Percentiles rank a stretch among this genome's conserved stretches.
Evolutionary conservation across 148 eudicot species (phyloP).

Genomic region (Suaeda aralocaspica): DNA sequence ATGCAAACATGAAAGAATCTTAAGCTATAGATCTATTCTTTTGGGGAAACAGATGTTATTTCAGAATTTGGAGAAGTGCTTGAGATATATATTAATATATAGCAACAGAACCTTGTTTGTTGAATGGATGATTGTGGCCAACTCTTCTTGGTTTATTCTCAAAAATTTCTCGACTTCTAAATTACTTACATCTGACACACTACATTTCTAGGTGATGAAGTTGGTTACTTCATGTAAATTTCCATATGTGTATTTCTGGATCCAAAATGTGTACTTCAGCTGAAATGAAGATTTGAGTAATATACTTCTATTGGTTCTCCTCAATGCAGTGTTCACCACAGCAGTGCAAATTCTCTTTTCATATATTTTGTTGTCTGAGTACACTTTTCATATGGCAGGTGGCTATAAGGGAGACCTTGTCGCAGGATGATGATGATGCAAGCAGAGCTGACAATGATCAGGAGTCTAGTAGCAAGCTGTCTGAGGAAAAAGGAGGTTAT

Average conservation of each 20-base stretch:
- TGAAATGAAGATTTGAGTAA: neutral
- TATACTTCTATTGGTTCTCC: neutral
- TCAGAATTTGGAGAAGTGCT: neutral
- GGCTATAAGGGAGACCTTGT: constrained; percentile 35
- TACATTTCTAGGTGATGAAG: too few relatives aligned
- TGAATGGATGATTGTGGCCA: neutral
- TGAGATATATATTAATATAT: too few relatives aligned
- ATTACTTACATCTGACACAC: neutral
- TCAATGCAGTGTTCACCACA: neutral
- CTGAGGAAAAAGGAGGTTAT: constrained; percentile 41
- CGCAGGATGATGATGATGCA: constrained; percentile 31
- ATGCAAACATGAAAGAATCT: neutral
- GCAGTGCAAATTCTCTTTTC: neutral
- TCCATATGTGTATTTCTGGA: too few relatives aligned
- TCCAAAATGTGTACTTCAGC: neutral
- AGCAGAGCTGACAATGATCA: constrained; percentile 38
- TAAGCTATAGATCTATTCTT: neutral
- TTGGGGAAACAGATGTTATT: neutral
- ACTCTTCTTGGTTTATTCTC: neutral
- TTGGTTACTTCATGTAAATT: too few relatives aligned
- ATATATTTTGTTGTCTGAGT: constrained; percentile 3
- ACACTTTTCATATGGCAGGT: constrained; percentile 38
- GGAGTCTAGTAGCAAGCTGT: constrained; percentile 30
- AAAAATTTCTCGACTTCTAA: neutral
- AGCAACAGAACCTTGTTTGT: neutral